Base-by-base conservation (phyloP, 257 asterid genomes). In the Apocynum venetum region DNA sequence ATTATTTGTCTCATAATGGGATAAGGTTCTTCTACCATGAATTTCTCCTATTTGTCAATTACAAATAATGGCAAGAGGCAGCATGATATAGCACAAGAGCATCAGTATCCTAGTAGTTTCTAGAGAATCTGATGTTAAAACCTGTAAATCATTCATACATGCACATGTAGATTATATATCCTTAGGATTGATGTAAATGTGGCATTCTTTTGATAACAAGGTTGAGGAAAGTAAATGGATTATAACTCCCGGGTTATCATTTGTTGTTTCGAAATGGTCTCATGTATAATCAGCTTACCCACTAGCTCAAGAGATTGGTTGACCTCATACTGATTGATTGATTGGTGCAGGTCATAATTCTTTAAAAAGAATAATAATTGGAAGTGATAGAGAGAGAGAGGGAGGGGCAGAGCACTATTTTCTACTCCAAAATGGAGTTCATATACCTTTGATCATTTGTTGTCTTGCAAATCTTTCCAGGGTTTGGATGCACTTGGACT, bases 401-500 rank as follows among this genome's bases (percentile, higher is more conserved):
- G 31, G 31, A 25, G 31, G 31, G 31, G 31, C 31, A 25, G 31
- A 25, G 49, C 15, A 2, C 68, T 31, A 61, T 36, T 63, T 63
- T 11, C 69, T 63, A 12, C 44, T 40, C 12, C 3, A 6, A 59
- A 38, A 38, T 65, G 3, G 71, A 65, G 48, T 13, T 52, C 19
- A 31, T 63, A 59, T 47, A 64, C 8, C 59, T 60, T 0, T 52
- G 35, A 41, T 25, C 44, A 65, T 59, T 80, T 53, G 79, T 82
- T 65, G 31, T 76, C 77, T 51, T 74, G 8, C 57, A 53, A 72
- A 41, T 77, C 72, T 83, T 84, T 55, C 55, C 79, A 95, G 98
- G 98, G 98, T 40, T 87, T 95, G 94, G 96, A 91, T 84, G 98
- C 98, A 67, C 92, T 95, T 83, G 97, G 98, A 81, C 71, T 89